Conservation (phyloP, 164 flowering plant species). For the Dillenia turbinata region DNA sequence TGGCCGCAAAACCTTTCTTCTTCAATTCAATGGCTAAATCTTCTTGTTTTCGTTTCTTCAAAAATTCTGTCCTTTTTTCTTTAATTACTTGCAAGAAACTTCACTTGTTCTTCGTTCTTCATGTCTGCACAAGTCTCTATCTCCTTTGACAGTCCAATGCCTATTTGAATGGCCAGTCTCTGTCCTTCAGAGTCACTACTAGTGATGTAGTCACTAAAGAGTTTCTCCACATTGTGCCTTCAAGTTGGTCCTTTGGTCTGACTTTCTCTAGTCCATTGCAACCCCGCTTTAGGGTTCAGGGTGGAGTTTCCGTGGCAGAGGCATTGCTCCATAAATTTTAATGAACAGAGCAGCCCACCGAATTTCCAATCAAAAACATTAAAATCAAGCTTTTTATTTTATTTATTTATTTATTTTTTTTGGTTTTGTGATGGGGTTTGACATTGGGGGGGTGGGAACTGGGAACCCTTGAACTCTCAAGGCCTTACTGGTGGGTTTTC, state of each 20-base stretch:
- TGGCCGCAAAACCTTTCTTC: no score
- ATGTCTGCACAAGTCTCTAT: no score
- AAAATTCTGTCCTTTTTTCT: no score
- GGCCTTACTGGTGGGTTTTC: neutral
- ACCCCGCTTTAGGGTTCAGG: conserved; percentile 1
- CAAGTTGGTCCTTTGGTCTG: conserved; percentile 81
- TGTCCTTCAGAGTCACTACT: conserved; percentile 77
- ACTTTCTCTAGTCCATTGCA: conserved; percentile 58
- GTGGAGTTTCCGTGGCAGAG: conserved; percentile 38
- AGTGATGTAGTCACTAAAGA: conserved; percentile 57
- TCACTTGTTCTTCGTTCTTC: no score
- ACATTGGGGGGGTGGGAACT: conserved; percentile 6
- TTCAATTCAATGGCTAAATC: no score
- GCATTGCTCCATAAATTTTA: conserved; percentile 37
- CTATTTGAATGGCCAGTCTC: conserved; percentile 67
- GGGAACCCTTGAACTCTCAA: conserved; percentile 13
- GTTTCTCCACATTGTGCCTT: conserved; percentile 47
- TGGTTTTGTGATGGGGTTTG: neutral
- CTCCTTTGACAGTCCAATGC: conserved; percentile 67
- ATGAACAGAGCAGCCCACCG: conserved; percentile 25
- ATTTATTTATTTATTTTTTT: no score
- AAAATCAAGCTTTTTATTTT: no score
- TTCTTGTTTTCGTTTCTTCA: no score
- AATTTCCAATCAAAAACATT: neutral
- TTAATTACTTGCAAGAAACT: no score